A percentile compares a stretch with the other conserved stretches of the same genome.
These are phyloP conservation scores for Neurospora terricola DNA, from an alignment of 495 filamentous ascomycete genomes.

Conservation along the genomic window DNA sequence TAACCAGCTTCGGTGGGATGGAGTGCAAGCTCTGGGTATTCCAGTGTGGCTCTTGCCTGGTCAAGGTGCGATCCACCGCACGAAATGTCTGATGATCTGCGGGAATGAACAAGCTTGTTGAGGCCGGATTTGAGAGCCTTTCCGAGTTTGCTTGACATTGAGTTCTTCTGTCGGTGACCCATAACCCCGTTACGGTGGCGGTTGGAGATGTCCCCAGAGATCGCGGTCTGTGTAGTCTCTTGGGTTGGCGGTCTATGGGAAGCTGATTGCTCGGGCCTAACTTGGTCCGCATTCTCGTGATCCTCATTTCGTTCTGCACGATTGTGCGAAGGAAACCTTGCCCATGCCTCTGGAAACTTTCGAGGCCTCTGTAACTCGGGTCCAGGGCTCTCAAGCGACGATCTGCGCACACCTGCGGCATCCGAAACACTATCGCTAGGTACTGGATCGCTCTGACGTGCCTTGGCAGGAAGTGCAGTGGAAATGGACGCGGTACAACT, in stretches of 20 bases:
- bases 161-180: background rate
- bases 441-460: background rate
- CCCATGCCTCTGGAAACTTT: conserved; percentile 22
- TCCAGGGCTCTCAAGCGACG: background rate
- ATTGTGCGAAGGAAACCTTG: conserved; percentile 28
- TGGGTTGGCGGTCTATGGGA: background rate
- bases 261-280: conserved; percentile 12
- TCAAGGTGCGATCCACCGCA: conserved; percentile 1
- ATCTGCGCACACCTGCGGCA: background rate
- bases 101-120: conserved; percentile 19
- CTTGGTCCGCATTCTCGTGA: conserved; percentile 15
- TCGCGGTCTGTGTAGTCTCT: background rate
- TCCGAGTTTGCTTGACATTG: conserved; percentile 21
- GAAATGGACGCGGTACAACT: background rate
- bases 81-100: conserved; percentile 8
- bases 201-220: background rate
- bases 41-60: conserved; percentile 9
- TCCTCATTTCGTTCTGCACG: conserved; percentile 22
- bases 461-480: background rate
- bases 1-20: conserved; percentile 20
- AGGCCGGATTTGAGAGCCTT: conserved; percentile 24
- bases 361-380: background rate
- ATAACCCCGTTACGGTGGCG: background rate
- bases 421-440: background rate
- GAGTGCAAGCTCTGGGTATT: conserved; percentile 29